Conservation (phyloP, 2,329 filamentous ascomycete species). For the Ophiostoma novo-ulmi region DNA sequence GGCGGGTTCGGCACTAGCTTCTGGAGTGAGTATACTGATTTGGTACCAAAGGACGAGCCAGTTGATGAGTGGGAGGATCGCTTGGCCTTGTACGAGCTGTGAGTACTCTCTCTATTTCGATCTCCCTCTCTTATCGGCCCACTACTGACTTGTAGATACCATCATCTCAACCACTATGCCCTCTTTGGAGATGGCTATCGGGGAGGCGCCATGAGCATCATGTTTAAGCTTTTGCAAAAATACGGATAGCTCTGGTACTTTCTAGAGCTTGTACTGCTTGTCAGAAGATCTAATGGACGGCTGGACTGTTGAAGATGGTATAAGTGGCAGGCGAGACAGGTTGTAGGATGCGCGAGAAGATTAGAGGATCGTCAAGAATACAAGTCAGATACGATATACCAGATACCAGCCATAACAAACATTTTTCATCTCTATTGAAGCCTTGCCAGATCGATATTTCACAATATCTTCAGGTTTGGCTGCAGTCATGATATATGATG, state of each 20-base stretch:
- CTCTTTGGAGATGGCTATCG: conserved; percentile 79
- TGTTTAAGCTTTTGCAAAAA: conserved; percentile 66
- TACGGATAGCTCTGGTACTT: conserved; percentile 46
- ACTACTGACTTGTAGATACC: conserved; percentile 55
- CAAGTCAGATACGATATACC: neutral
- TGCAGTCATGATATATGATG: neutral
- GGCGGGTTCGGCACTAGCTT: conserved; percentile 73
- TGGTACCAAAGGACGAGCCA: conserved; percentile 76
- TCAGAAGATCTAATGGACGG: neutral
- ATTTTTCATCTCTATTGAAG: too few species aligned
- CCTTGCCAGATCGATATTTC: too few species aligned
- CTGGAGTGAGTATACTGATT: conserved; percentile 67
- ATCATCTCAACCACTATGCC: conserved; percentile 83
- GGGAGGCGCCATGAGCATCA: conserved; percentile 70
- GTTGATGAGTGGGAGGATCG: conserved; percentile 80
- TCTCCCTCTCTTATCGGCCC: neutral
- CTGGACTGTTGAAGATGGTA: neutral
- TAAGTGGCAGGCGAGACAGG: neutral
- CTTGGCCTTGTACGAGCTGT: conserved; percentile 75
- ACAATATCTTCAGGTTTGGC: too few species aligned
- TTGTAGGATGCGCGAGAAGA: neutral
- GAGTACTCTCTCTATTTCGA: conserved; percentile 35
- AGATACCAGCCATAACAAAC: neutral
- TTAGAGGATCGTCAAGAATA: neutral
- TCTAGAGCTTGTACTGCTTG: neutral